Percentiles rank a stretch among this genome's conserved stretches.
phyloP scores from a whole-genome alignment of 2,329 filamentous ascomycete genomes.

The Xylaria sp. region DNA sequence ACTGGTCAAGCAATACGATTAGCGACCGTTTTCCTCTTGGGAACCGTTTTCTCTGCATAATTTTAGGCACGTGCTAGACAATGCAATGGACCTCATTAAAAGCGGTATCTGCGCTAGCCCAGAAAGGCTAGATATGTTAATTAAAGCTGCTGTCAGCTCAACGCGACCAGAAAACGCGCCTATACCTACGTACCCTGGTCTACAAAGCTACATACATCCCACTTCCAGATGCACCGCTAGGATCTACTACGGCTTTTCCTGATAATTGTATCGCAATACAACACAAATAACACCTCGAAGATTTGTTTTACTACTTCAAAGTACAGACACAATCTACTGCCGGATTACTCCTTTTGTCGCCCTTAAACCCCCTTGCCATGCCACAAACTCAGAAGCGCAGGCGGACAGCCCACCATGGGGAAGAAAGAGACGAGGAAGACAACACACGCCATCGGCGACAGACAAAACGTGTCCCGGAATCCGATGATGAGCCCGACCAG shows the following conservation, averaged over 20 bases:
- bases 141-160: no score
- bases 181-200: background rate
- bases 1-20: background rate
- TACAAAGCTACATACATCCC: background rate
- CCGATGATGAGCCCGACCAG: constrained; percentile 50
- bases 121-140: no score
- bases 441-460: constrained; percentile 44
- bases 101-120: background rate
- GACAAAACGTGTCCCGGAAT: constrained; percentile 41
- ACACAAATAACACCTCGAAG: background rate
- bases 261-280: background rate
- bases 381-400: constrained; percentile 46
- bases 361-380: constrained; percentile 38
- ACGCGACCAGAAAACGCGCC: background rate
- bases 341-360: background rate
- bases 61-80: background rate
- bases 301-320: no score
- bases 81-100: background rate
- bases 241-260: no score
- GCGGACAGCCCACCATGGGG: constrained; percentile 50
- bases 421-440: constrained; percentile 45
- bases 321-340: no score
- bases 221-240: background rate
- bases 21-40: background rate
- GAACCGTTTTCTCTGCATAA: background rate